These are phyloP conservation scores for Candida oleophila DNA, from an alignment of 805 yeast genomes.

Conservation along the genomic window DNA sequence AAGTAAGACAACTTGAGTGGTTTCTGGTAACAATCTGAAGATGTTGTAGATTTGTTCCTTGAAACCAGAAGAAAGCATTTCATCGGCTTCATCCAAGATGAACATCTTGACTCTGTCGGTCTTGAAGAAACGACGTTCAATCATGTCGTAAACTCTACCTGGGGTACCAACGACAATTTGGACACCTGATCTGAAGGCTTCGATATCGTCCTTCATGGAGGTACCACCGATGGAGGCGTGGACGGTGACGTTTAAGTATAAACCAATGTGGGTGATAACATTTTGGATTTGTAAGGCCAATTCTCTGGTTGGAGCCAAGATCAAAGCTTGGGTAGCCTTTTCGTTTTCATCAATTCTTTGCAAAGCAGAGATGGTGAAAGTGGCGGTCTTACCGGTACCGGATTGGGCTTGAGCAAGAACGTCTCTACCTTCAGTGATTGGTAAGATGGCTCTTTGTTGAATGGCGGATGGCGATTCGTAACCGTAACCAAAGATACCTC, in stretches of 20 bases:
- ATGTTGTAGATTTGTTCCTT: conserved; percentile 94
- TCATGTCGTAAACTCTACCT: conserved; percentile 96
- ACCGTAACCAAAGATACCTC: conserved; percentile 81
- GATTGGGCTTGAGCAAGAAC: conserved; percentile 83
- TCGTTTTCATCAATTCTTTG: conserved; percentile 71
- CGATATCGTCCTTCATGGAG: conserved; percentile 81
- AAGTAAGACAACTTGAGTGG: conserved; percentile 91
- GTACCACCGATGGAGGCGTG: conserved; percentile 99
- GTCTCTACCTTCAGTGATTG: conserved; percentile 73
- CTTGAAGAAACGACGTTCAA: conserved; percentile 80
- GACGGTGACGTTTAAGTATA: conserved; percentile 84
- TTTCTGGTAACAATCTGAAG: conserved; percentile 81
- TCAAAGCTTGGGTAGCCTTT: conserved; percentile 85
- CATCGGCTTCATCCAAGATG: conserved; percentile 98
- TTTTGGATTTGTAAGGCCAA: conserved; percentile 94
- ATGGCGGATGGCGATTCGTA: conserved; percentile 81
- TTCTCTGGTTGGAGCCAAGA: conserved; percentile 96
- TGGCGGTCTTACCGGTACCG: conserved; percentile 91
- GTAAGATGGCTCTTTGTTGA: conserved; percentile 78
- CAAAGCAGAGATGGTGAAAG: conserved; percentile 72
- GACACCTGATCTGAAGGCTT: conserved; percentile 79
- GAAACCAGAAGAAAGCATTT: conserved; percentile 89
- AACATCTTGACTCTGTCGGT: conserved; percentile 88
- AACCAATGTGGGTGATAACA: conserved; percentile 87
- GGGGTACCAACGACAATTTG: conserved; percentile 98